phyloP scores from a whole-genome alignment of 164 flowering plant species.

The Berberis vulgaris region DNA sequence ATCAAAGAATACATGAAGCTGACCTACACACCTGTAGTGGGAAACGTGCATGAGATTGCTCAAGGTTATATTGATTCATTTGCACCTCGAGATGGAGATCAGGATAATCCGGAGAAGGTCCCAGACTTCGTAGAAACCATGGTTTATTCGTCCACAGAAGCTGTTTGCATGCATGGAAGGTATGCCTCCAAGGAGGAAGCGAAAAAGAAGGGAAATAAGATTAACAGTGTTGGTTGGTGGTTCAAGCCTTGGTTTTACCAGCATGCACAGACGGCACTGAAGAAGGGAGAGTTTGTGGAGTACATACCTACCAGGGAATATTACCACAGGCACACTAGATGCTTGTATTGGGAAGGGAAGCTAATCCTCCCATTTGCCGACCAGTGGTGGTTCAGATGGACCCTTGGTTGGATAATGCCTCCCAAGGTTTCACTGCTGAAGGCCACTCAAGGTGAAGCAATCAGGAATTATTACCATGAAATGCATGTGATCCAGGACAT shows the following conservation, averaged over 20 bases:
- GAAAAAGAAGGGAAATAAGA: constrained; percentile 75
- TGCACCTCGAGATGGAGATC: constrained; percentile 88
- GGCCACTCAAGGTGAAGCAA: constrained; percentile 97
- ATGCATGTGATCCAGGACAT: constrained; percentile 98
- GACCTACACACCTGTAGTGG: constrained; percentile 76
- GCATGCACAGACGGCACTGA: constrained; percentile 74
- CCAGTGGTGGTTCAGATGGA: constrained; percentile 91
- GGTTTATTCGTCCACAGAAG: constrained; percentile 73
- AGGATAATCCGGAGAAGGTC: constrained; percentile 81
- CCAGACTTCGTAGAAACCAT: constrained; percentile 94
- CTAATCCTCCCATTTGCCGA: constrained; percentile 95
- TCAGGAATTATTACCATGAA: constrained; percentile 96
- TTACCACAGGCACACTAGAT: constrained; percentile 96
- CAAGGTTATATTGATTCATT: constrained; percentile 83
- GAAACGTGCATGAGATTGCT: constrained; percentile 63
- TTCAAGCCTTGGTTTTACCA: constrained; percentile 98
- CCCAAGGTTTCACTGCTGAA: constrained; percentile 97
- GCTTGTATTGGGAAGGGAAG: constrained; percentile 99
- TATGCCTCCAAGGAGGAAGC: constrained; percentile 97
- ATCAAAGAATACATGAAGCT: constrained; percentile 92
- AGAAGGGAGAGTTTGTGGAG: constrained; percentile 94
- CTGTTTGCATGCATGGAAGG: constrained; percentile 75
- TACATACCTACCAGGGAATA: constrained; percentile 95
- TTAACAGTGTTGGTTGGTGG: constrained; percentile 90
- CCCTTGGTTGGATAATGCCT: constrained; percentile 96